Evolutionary conservation across 345 rosid species (phyloP).

Genomic region (Crucihimalaya himalaica): DNA sequence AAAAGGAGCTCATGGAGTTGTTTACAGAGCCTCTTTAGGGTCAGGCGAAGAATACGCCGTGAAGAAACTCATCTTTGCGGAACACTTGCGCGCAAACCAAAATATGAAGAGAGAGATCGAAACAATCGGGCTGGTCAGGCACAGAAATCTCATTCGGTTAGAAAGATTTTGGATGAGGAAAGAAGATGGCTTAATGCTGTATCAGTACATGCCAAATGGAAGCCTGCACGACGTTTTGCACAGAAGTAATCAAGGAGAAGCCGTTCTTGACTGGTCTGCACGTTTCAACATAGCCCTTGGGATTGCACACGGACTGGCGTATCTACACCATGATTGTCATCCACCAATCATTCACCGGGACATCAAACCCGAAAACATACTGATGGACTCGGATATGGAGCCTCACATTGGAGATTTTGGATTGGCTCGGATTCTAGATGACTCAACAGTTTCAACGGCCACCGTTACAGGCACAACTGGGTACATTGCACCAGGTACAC

Average conservation of each 20-base stretch:
- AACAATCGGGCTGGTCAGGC: constrained; percentile 65
- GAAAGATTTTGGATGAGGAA: constrained; percentile 75
- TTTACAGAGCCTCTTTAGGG: constrained; percentile 62
- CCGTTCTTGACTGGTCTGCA: constrained; percentile 54
- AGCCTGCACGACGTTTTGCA: constrained; percentile 69
- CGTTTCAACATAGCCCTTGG: constrained; percentile 74
- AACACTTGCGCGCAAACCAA: constrained; percentile 42
- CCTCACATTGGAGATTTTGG: constrained; percentile 92
- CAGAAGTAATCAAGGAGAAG: constrained; percentile 32
- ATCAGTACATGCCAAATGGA: constrained; percentile 74
- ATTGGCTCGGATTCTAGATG: constrained; percentile 64
- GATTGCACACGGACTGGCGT: constrained; percentile 69
- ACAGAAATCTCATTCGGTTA: constrained; percentile 67
- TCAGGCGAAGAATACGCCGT: constrained; percentile 56
- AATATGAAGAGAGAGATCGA: constrained; percentile 70
- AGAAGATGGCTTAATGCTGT: constrained; percentile 67
- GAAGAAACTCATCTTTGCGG: constrained; percentile 58
- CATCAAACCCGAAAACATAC: constrained; percentile 83
- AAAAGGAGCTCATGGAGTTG: constrained; percentile 80
- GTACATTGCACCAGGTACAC: constrained; percentile 79
- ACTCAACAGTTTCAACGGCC: constrained; percentile 45
- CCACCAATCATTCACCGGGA: constrained; percentile 79
- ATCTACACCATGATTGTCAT: constrained; percentile 78
- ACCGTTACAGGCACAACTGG: constrained; percentile 68
- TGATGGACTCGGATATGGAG: constrained; percentile 72